Conservation (phyloP, 2,329 filamentous ascomycete genomes). For the Paraphaeosphaeria minitans region DNA sequence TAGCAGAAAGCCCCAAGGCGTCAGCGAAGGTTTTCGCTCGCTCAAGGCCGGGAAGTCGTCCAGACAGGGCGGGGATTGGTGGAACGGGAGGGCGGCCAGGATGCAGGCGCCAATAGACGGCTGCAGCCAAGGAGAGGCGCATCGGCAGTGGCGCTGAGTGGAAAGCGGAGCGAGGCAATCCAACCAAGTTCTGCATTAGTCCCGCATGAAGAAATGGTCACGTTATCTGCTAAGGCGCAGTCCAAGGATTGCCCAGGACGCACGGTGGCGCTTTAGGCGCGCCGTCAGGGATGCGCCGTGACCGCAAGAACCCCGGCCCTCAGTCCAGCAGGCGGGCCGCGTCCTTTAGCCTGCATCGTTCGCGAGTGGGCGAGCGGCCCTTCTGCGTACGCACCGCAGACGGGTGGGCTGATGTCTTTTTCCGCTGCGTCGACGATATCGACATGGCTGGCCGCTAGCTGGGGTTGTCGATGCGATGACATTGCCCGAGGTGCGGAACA, state of each 20-base stretch:
- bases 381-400: not conserved
- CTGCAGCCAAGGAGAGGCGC: conserved; percentile 17
- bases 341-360: conserved; percentile 11
- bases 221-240: conserved; percentile 12
- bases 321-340: conserved; percentile 20
- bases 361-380: not conserved
- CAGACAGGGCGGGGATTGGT: conserved; percentile 24
- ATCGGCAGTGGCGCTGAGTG: conserved; percentile 28
- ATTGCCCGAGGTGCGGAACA: conserved; percentile 18
- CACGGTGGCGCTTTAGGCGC: conserved; percentile 9
- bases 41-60: conserved; percentile 7
- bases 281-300: conserved; percentile 12
- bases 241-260: conserved; percentile 9
- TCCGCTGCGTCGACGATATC: not conserved
- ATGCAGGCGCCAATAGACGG: conserved; percentile 33
- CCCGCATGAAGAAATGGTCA: conserved; percentile 19
- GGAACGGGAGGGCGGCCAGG: conserved; percentile 20
- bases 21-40: conserved; percentile 11
- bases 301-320: conserved; percentile 15
- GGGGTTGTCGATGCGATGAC: conserved; percentile 22
- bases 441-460: conserved; percentile 23
- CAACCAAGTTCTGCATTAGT: conserved; percentile 18
- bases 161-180: conserved; percentile 16
- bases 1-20: conserved; percentile 10
- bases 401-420: not conserved